A percentile compares a stretch with the other conserved stretches of the same genome.
phyloP scores from a whole-genome alignment of 1,284 basidiomycete genomes.

The Neolentinus lepideus region DNA sequence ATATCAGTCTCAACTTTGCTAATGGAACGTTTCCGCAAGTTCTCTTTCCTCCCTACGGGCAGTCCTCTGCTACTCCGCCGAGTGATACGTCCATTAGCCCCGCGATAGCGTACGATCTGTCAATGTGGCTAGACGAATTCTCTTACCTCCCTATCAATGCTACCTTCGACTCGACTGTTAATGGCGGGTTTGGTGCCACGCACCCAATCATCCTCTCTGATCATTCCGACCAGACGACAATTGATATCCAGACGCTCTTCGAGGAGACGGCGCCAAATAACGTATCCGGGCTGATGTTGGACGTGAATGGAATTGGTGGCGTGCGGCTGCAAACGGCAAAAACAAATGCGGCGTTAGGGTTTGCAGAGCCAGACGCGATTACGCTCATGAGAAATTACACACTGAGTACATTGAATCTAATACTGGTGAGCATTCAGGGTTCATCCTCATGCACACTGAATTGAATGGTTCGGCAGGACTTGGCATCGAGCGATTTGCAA shows the following conservation, averaged over 20 bases:
- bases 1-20: not conserved
- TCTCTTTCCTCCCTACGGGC: not conserved
- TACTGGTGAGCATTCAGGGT: not conserved
- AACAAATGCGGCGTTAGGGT: not conserved
- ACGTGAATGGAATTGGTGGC: constrained; percentile 1
- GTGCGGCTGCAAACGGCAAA: not conserved
- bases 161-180: not conserved
- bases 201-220: not conserved
- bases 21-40: not conserved
- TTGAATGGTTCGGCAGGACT: not conserved
- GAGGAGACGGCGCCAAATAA: not conserved
- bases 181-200: not conserved
- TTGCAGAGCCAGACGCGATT: not conserved
- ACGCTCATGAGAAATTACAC: not conserved
- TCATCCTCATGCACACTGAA: not conserved
- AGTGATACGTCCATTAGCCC: not conserved
- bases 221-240: not conserved
- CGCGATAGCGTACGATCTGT: not conserved
- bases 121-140: constrained; percentile 1
- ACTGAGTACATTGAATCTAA: not conserved
- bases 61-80: not conserved
- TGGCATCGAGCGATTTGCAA: constrained; percentile 1
- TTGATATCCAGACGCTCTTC: not conserved
- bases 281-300: not conserved
- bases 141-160: not conserved